phyloP scores from a whole-genome alignment of 306 rosid species.

The Hylodesmum podocarpum region DNA sequence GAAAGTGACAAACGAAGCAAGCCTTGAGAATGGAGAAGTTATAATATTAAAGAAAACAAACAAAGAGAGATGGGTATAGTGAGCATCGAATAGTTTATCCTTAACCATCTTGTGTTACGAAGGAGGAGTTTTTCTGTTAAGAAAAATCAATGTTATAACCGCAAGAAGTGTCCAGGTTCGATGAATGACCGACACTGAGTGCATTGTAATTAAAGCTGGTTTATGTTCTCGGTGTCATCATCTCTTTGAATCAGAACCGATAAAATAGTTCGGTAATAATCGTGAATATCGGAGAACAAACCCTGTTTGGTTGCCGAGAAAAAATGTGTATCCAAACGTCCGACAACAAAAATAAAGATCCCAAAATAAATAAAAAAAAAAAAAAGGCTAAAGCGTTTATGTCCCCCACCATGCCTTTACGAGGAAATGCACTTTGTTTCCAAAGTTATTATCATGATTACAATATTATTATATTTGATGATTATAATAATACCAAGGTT shows the following conservation, averaged over 20 bases:
- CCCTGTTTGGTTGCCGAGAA: conserved; percentile 27
- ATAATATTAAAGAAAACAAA: background rate
- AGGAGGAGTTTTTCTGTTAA: background rate
- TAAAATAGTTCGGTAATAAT: background rate
- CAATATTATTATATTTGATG: background rate
- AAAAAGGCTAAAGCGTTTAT: background rate
- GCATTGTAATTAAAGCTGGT: background rate
- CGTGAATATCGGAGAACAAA: background rate
- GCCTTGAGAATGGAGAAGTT: background rate
- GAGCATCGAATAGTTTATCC: background rate
- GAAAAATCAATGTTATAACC: background rate
- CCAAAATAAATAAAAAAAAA: background rate
- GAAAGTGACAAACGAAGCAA: background rate
- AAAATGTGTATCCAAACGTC: background rate
- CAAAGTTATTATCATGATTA: background rate
- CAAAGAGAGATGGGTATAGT: background rate
- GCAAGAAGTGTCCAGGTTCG: conserved; percentile 42
- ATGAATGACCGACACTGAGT: conserved; percentile 27
- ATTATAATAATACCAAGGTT: background rate
- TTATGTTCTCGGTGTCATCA: background rate
- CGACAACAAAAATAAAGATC: background rate
- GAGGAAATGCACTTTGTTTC: background rate
- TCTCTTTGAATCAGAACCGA: background rate
- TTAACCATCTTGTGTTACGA: background rate
- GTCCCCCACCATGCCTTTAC: background rate